phyloP scores from a whole-genome alignment of 345 rosid genomes.

The Brassica carinata region DNA sequence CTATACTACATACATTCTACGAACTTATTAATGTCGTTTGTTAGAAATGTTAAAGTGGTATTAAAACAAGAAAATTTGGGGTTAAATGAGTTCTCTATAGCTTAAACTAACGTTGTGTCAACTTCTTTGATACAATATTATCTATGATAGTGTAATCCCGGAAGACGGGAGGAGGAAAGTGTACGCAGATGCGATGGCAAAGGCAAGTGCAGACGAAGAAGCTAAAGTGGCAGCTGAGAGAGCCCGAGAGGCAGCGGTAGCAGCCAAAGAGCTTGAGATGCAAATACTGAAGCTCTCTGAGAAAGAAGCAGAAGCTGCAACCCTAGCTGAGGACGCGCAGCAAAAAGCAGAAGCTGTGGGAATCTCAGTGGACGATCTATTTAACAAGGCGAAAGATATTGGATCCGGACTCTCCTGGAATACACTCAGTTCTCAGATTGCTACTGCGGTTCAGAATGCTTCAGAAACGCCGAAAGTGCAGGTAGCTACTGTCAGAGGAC shows the following conservation, averaged over 20 bases:
- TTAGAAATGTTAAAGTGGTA: background rate
- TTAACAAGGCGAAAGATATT: conserved; percentile 68
- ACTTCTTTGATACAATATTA: background rate
- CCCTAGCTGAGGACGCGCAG: conserved; percentile 62
- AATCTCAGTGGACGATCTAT: conserved; percentile 47
- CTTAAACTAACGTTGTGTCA: background rate
- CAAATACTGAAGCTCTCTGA: conserved; percentile 61
- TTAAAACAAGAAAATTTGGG: background rate
- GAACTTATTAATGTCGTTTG: conserved; percentile 3
- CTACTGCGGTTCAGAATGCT: conserved; percentile 53
- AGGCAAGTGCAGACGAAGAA: conserved; percentile 68
- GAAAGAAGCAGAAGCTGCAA: conserved; percentile 56
- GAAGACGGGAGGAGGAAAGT: conserved; percentile 86
- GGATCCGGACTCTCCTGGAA: conserved; percentile 72
- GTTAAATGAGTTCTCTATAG: background rate
- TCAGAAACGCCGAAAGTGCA: conserved; percentile 54
- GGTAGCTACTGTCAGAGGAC: conserved; percentile 88
- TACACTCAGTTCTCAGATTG: conserved; percentile 64
- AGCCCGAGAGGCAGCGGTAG: conserved; percentile 60
- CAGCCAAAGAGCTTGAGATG: conserved; percentile 41
- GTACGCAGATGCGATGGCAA: conserved; percentile 66
- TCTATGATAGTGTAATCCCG: conserved; percentile 60
- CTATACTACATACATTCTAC: background rate
- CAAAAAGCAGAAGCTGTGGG: conserved; percentile 65
- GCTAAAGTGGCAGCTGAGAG: conserved; percentile 58